Conservation (phyloP, 140 eudicot species). For the Ambrosia hybrid region DNA sequence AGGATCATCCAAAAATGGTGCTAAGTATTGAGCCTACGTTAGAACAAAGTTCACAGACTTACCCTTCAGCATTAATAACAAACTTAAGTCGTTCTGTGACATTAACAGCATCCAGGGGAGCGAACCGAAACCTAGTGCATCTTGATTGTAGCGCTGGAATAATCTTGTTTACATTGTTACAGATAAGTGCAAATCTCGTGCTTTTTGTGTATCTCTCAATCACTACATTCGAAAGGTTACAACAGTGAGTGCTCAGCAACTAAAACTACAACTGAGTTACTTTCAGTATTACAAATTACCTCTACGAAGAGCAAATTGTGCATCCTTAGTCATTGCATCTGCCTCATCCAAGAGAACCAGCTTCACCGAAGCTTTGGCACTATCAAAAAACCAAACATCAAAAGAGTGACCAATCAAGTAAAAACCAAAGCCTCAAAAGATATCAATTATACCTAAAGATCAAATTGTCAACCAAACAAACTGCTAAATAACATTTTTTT, state of each 20-base stretch:
- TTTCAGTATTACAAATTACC: slow-evolving; percentile 41
- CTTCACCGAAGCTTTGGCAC: slow-evolving; percentile 73
- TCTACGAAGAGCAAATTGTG: slow-evolving; percentile 98
- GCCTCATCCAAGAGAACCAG: slow-evolving; percentile 92
- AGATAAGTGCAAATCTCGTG: slow-evolving; percentile 88
- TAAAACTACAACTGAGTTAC: background rate
- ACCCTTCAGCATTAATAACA: slow-evolving; percentile 88
- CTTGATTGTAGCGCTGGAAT: slow-evolving; percentile 97
- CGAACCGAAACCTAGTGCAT: slow-evolving; percentile 96
- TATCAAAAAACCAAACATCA: slow-evolving; percentile 29
- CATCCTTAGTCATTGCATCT: slow-evolving; percentile 99
- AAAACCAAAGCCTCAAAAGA: background rate
- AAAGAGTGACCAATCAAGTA: background rate
- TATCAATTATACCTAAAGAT: background rate
- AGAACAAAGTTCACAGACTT: slow-evolving; percentile 24
- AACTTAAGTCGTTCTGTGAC: slow-evolving; percentile 88
- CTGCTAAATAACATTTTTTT: background rate
- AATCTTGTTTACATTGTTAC: slow-evolving; percentile 93
- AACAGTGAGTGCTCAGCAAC: slow-evolving; percentile 8
- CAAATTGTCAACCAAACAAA: background rate
- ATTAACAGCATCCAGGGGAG: slow-evolving; percentile 82
- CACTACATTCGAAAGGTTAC: slow-evolving; percentile 45
- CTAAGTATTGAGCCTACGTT: background rate
- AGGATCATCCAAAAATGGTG: too few relatives aligned
- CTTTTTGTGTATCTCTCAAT: slow-evolving; percentile 94